phyloP scores from a whole-genome alignment of 345 rosid genomes.

The Viola odorata region DNA sequence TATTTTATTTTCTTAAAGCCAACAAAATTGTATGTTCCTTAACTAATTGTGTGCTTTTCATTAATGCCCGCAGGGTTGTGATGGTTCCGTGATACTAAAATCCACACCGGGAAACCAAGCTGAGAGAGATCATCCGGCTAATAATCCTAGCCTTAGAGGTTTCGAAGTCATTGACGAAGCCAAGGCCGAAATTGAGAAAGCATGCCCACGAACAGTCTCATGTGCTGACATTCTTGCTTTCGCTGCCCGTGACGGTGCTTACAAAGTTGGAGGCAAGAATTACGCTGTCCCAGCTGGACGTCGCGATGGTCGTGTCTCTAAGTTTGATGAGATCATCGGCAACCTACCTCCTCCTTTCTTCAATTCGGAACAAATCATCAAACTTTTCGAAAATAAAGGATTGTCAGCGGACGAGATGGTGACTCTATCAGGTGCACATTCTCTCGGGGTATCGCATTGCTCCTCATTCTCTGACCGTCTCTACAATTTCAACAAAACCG shows the following conservation, averaged over 20 bases:
- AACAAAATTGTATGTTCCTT: no score
- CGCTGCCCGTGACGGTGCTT: constrained; percentile 11
- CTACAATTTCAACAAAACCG: constrained; percentile 3
- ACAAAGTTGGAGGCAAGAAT: constrained; percentile 9
- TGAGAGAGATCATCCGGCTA: constrained; percentile 18
- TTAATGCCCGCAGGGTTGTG: constrained; percentile 15
- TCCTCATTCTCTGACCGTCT: constrained; percentile 17
- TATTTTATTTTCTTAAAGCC: no score
- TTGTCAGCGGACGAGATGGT: constrained; percentile 22
- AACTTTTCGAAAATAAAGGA: constrained; percentile 16
- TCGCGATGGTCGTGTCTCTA: constrained; percentile 9
- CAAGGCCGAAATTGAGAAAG: constrained; percentile 1
- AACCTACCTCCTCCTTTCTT: constrained; percentile 18
- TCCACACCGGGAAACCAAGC: constrained; percentile 9
- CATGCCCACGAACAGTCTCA: constrained; percentile 11
- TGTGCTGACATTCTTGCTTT: constrained; percentile 16
- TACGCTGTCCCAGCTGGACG: constrained; percentile 17
- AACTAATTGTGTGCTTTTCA: no score
- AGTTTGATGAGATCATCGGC: not conserved
- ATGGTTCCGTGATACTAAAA: constrained; percentile 19
- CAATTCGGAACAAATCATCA: constrained; percentile 9
- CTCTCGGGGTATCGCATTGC: constrained; percentile 22
- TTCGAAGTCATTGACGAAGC: constrained; percentile 20
- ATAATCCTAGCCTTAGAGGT: constrained; percentile 15
- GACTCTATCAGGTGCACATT: constrained; percentile 29